These are phyloP conservation scores for Populus alba DNA, from an alignment of 345 rosid genomes.

Conservation along the genomic window DNA sequence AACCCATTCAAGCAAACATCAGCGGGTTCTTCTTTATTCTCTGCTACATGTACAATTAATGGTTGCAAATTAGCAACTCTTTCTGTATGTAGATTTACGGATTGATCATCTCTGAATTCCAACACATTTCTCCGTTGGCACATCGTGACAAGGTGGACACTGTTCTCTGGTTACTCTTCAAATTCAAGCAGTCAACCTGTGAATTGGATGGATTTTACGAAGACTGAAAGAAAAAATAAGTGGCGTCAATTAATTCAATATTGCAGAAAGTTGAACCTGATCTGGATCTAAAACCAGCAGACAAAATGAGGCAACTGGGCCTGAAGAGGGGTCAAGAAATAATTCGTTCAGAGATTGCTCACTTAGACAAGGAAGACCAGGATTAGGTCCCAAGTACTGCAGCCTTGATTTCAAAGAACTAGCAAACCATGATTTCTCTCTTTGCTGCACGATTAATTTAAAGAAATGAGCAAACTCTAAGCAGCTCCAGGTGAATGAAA, in stretches of 20 bases:
- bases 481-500: slow-evolving; percentile 3
- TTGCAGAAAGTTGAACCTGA: slow-evolving; percentile 45
- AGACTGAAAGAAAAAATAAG: background rate
- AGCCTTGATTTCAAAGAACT: slow-evolving; percentile 63
- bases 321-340: slow-evolving; percentile 55
- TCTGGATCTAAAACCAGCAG: slow-evolving; percentile 73
- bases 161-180: slow-evolving; percentile 74
- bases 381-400: slow-evolving; percentile 60
- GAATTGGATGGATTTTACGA: slow-evolving; percentile 12
- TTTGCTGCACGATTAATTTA: slow-evolving; percentile 44
- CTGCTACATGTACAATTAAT: background rate
- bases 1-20: background rate
- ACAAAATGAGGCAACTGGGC: slow-evolving; percentile 65
- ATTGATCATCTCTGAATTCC: slow-evolving; percentile 65
- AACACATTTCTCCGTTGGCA: slow-evolving; percentile 45
- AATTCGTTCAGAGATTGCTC: slow-evolving; percentile 39
- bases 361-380: slow-evolving; percentile 52
- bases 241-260: background rate
- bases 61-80: background rate
- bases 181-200: slow-evolving; percentile 87
- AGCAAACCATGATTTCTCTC: slow-evolving; percentile 79
- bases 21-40: background rate
- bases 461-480: slow-evolving; percentile 6
- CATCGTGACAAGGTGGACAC: slow-evolving; percentile 40
- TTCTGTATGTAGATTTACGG: slow-evolving; percentile 33